These are phyloP conservation scores for Petrea volubilis DNA, from an alignment of 257 asterid genomes.

Conservation along the genomic window DNA sequence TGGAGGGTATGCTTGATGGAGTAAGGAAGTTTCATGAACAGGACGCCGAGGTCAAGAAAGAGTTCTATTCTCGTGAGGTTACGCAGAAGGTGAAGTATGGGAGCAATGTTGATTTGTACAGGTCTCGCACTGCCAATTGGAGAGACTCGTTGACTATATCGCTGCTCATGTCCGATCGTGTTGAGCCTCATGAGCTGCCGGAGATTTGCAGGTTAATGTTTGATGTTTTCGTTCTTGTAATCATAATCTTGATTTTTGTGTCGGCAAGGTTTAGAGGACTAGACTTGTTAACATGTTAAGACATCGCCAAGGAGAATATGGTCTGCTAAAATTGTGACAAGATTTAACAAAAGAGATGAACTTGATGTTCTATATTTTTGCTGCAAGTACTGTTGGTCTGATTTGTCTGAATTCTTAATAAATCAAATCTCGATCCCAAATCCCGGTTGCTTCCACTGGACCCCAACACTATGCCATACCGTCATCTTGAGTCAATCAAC, in stretches of 20 bases:
- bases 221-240: neutral
- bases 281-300: too few relatives aligned
- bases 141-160: conserved; percentile 62
- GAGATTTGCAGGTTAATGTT: conserved; percentile 53
- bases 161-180: neutral
- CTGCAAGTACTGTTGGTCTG: too few relatives aligned
- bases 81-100: conserved; percentile 44
- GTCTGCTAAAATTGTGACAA: too few relatives aligned
- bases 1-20: conserved; percentile 60
- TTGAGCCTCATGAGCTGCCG: conserved; percentile 56
- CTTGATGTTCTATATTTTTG: too few relatives aligned
- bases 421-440: too few relatives aligned
- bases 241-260: neutral
- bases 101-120: conserved; percentile 56
- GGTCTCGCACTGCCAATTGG: conserved; percentile 61
- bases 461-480: too few relatives aligned
- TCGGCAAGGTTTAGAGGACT: too few relatives aligned
- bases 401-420: too few relatives aligned
- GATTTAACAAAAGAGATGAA: too few relatives aligned
- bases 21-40: conserved; percentile 57
- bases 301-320: too few relatives aligned
- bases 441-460: too few relatives aligned
- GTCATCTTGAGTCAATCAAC: too few relatives aligned
- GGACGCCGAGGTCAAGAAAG: conserved; percentile 48
- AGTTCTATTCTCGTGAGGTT: conserved; percentile 35